These are phyloP conservation scores for Serendipita sp. DNA, from an alignment of 768 basidiomycete genomes.

Conservation along the genomic window DNA sequence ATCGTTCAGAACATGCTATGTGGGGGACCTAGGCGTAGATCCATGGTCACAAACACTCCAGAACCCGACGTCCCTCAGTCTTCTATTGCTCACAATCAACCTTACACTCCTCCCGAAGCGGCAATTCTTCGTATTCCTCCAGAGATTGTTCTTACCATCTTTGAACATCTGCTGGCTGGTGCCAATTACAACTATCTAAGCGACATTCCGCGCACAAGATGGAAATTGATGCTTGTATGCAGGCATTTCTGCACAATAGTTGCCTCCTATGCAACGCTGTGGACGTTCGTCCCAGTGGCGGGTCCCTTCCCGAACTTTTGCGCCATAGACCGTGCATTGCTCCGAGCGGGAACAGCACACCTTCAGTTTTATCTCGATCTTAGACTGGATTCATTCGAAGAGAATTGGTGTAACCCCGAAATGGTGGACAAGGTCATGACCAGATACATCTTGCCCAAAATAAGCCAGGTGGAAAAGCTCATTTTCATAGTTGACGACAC, in stretches of 20 bases:
- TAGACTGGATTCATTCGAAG: neutral
- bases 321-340: neutral
- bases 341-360: neutral
- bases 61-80: too few species aligned
- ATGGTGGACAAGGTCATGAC: neutral
- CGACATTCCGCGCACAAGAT: neutral
- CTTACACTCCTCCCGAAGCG: neutral
- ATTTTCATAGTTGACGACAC: neutral
- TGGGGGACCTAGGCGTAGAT: neutral
- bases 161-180: neutral
- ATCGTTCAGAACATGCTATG: neutral
- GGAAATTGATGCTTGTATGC: neutral
- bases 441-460: neutral
- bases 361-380: neutral
- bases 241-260: neutral
- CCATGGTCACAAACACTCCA: too few species aligned
- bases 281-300: neutral
- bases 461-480: neutral
- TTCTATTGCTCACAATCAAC: neutral
- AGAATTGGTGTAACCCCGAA: neutral
- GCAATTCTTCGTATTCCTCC: neutral
- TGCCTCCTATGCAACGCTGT: neutral
- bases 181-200: neutral
- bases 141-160: neutral
- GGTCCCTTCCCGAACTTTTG: neutral